Evolutionary conservation across 148 eudicot species (phyloP).

Genomic region (Vaccinium vitisidaea): DNA sequence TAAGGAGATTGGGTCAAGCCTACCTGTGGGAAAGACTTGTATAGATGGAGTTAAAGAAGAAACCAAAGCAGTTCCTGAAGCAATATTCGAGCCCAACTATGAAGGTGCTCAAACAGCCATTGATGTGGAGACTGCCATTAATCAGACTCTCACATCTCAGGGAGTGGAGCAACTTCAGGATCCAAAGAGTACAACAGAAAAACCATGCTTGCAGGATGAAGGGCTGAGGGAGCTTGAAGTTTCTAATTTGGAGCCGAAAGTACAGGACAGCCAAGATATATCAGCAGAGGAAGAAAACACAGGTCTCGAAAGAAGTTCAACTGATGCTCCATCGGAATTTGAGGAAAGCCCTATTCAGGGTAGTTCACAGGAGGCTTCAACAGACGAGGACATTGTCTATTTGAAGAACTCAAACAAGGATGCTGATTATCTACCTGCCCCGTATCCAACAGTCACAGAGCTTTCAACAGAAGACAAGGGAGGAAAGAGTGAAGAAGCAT

Average conservation of each 20-base stretch:
- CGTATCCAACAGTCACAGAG: slow-evolving; percentile 6
- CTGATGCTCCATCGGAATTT: slow-evolving; percentile 10
- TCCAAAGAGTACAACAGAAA: slow-evolving; percentile 6
- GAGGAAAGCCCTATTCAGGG: slow-evolving; percentile 5
- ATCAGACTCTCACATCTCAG: background rate
- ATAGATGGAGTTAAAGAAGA: slow-evolving; percentile 16
- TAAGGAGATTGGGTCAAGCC: slow-evolving; percentile 13
- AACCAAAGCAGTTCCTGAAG: slow-evolving; percentile 9
- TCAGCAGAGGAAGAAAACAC: slow-evolving; percentile 17
- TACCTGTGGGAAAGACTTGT: background rate
- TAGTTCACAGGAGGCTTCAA: slow-evolving; percentile 9
- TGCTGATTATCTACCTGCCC: background rate
- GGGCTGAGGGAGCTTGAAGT: slow-evolving; percentile 17
- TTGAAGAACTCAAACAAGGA: slow-evolving; percentile 15
- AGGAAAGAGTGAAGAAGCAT: background rate
- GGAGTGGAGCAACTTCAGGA: slow-evolving; percentile 6
- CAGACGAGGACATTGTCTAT: slow-evolving; percentile 6
- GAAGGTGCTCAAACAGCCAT: slow-evolving; percentile 12
- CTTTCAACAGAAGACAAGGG: background rate
- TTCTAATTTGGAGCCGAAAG: slow-evolving; percentile 14
- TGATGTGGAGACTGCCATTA: background rate
- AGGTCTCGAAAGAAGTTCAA: slow-evolving; percentile 12
- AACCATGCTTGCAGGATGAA: slow-evolving; percentile 14
- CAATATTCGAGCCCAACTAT: background rate
- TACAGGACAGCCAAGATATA: slow-evolving; percentile 10